phyloP scores from a whole-genome alignment of 257 asterid genomes.

The Salvia splendens region DNA sequence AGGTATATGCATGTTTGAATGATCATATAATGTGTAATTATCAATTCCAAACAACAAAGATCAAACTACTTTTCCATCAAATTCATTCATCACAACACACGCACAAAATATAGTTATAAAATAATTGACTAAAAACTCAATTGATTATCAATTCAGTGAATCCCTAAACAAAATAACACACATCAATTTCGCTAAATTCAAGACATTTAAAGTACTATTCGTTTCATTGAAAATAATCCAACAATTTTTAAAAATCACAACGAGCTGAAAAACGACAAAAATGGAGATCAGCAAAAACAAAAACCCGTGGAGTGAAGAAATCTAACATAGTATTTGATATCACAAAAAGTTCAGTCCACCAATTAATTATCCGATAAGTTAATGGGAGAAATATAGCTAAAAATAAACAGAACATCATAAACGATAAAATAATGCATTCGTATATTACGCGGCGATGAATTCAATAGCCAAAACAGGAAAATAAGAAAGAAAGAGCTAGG shows the following conservation, averaged over 20 bases:
- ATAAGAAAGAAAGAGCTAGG: neutral
- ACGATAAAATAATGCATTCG: neutral
- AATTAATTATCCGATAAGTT: neutral
- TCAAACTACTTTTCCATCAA: neutral
- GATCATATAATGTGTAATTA: neutral
- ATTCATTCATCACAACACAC: neutral
- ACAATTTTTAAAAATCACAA: neutral
- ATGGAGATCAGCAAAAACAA: neutral
- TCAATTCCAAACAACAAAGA: neutral
- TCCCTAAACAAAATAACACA: neutral
- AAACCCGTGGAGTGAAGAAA: neutral
- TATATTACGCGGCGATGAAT: neutral
- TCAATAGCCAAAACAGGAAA: neutral
- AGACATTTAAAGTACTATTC: neutral
- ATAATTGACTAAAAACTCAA: too few species aligned
- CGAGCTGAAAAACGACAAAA: neutral
- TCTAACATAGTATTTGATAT: neutral
- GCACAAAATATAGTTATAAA: too few species aligned
- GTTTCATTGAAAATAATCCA: neutral
- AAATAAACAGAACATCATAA: neutral
- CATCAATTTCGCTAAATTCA: neutral
- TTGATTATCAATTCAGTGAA: neutral
- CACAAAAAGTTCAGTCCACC: neutral
- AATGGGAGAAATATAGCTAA: neutral
- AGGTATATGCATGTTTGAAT: neutral